Evolutionary conservation across 2,329 filamentous ascomycete species (phyloP), one percentile per base, ranked within the genome.

Genomic region (Thielaviopsis punctulata): DNA sequence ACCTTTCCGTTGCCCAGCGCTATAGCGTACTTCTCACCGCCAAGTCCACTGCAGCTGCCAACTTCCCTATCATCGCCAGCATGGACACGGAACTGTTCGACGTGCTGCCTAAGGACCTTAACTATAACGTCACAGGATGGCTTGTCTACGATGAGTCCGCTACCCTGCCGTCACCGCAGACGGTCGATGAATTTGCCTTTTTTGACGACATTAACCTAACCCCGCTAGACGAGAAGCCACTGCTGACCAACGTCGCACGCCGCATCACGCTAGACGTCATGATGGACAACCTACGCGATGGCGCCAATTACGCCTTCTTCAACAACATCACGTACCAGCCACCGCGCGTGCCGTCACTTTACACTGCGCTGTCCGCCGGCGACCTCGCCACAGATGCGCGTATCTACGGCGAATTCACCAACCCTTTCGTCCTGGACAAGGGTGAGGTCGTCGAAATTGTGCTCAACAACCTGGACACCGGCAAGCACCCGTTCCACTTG

Each of bases 261-360:
- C 69, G 69, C 2, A 70, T 92, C 36, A 73, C 74, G 44, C 70
- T 92, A 2, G 69, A 76, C 56, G 72, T 85, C 24, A 75, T 77
- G 64, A 79, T 79, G 70, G 69, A 75, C 57, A 77, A 78, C 49
- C 70, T 82, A 2, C 68, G 69, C 18, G 72, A 86, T 55, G 81
- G 82, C 4, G 73, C 73, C 48, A 72, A 71, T 61, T 71, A 71
- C 53, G 80, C 78, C 55, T 80, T 81, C 65, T 77, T 85, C 68
- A 89, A 90, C 69, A 80, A 85, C 64, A 77, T 86, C 57, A 86
- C 84, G 25, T 94, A 89, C 63, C 74, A 76, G 3, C 52, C 67
- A 0, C 86, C 84, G 48, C 85, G 86, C 62, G 86, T 93, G 0
- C 88, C 87, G 0, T 80, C 82, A 0, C 71, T 94, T 0, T 93